Evolutionary conservation across 1,284 basidiomycete species (phyloP), one percentile per base, ranked within the genome.

Genomic region (Stygiomarasmius scandens): DNA sequence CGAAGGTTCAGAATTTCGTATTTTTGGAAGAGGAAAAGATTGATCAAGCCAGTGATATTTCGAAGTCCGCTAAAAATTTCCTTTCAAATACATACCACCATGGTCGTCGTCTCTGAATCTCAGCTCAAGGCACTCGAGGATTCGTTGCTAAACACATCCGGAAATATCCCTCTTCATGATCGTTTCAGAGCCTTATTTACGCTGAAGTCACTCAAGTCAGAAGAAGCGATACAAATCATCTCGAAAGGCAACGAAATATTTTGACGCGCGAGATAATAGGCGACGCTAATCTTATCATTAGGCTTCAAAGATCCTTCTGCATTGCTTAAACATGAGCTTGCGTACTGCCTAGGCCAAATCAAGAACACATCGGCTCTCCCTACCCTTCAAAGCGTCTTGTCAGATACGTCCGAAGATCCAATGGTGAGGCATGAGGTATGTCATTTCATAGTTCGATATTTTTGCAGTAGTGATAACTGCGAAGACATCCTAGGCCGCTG

Each of bases 401-500:
- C 83, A 58, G 77, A 93, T 64, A 70, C 74, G 48, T 70, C 77
- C 3, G 89, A 96, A 71, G 95, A 99, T 74, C 89, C 94, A 1
- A 99, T 99, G 97, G 97, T 99, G 58, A 82, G 96, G 55, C 96
- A 99, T 77, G 96, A 99, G 81, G 92, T 92, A 62, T 47, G 52
- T 53, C 27, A 63, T 78, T 29, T 50, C 19, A 45, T 47, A 34
- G 36, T 52, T 48, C 11, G 25, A 12, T 48, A 53, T 52, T 52
- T 16, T 12, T 2, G 38, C 47, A 49, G 52, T 45, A 49, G 54
- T 61, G 53, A 59, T 49, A 52, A 55, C 52, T 46, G 54, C 44
- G 41, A 58, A 65, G 60, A 51, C 49, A 53, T 60, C 61, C 47
- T 62, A 95, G 91, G 96, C 97, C 23, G 97, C 97, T 19, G 97